Conservation (phyloP, 2,329 filamentous ascomycete species). For the Ophiognomonia clavigignenti-juglandacearum region DNA sequence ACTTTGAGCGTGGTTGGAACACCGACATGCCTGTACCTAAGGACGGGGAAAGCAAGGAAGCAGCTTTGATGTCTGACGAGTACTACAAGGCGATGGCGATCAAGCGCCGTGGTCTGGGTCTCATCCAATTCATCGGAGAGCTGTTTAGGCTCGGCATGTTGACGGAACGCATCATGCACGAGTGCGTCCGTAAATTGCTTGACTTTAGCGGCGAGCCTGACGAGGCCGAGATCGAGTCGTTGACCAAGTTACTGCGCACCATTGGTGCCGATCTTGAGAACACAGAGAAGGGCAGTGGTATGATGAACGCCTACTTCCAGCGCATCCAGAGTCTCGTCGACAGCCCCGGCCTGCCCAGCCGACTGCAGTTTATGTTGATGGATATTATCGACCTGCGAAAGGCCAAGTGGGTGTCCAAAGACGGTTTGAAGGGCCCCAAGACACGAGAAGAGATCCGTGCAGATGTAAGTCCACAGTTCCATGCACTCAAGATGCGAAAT, state of each 20-base stretch:
- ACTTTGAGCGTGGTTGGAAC: constrained; percentile 98
- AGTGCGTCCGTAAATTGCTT: constrained; percentile 94
- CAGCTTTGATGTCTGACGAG: constrained; percentile 84
- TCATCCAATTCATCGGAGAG: constrained; percentile 98
- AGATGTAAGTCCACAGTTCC: constrained; percentile 49
- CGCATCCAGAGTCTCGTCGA: constrained; percentile 81
- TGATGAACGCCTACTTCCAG: constrained; percentile 92
- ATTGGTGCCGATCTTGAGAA: constrained; percentile 84
- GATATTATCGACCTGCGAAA: constrained; percentile 83
- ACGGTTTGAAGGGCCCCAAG: constrained; percentile 90
- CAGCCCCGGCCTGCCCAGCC: constrained; percentile 74
- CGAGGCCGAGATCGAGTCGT: constrained; percentile 92
- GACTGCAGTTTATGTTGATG: constrained; percentile 94
- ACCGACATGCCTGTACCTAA: constrained; percentile 72
- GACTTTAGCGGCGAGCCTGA: constrained; percentile 92
- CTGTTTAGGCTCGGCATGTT: constrained; percentile 98
- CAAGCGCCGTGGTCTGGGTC: constrained; percentile 93
- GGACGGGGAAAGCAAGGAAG: constrained; percentile 67
- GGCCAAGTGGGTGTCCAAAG: constrained; percentile 78
- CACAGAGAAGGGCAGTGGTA: constrained; percentile 73
- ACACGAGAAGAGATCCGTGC: constrained; percentile 89
- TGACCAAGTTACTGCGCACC: constrained; percentile 87
- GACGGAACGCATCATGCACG: constrained; percentile 98
- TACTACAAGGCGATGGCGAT: constrained; percentile 92
- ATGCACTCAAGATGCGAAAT: not conserved